phyloP scores from a whole-genome alignment of 768 basidiomycete genomes.

The Vararia minispora region DNA sequence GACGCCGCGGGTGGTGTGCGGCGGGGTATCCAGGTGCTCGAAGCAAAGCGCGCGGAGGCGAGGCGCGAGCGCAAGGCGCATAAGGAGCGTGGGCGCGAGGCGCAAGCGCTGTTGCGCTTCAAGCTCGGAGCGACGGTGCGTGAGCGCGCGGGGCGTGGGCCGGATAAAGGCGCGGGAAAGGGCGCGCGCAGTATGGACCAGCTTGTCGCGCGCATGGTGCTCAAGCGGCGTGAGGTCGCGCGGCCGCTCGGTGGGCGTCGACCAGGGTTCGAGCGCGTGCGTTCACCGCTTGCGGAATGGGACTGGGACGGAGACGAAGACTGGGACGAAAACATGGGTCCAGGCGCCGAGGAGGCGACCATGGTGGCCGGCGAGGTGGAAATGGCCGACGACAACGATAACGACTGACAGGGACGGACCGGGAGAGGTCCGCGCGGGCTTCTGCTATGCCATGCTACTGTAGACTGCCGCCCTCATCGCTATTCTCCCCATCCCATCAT shows the following conservation, averaged over 20 bases:
- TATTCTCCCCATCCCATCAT: conserved; percentile 14
- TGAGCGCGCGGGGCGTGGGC: conserved; percentile 15
- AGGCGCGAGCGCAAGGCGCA: conserved; percentile 35
- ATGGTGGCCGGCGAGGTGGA: conserved; percentile 2
- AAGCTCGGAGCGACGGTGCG: conserved; percentile 29
- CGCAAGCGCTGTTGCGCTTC: conserved; percentile 42
- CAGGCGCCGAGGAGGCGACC: conserved; percentile 1
- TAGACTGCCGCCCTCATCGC: conserved; percentile 13
- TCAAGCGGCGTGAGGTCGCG: conserved; percentile 28
- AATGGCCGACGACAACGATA: background rate
- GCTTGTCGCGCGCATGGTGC: conserved; percentile 36
- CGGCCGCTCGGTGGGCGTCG: conserved; percentile 29
- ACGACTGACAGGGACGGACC: too few relatives aligned
- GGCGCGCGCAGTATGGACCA: conserved; percentile 24
- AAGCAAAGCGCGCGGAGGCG: conserved; percentile 27
- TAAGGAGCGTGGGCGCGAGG: conserved; percentile 44
- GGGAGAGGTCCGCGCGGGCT: conserved; percentile 1
- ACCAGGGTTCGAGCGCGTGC: conserved; percentile 16
- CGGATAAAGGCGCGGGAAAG: conserved; percentile 5
- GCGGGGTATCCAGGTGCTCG: conserved; percentile 25
- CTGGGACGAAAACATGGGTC: background rate
- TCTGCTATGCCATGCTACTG: conserved; percentile 7
- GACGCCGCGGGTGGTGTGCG: conserved; percentile 23
- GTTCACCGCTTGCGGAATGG: conserved; percentile 20
- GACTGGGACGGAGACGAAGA: background rate